Percentiles rank a stretch among this genome's conserved stretches.
phyloP scores from a whole-genome alignment of 768 basidiomycete genomes.

The Lactarius sp. region DNA sequence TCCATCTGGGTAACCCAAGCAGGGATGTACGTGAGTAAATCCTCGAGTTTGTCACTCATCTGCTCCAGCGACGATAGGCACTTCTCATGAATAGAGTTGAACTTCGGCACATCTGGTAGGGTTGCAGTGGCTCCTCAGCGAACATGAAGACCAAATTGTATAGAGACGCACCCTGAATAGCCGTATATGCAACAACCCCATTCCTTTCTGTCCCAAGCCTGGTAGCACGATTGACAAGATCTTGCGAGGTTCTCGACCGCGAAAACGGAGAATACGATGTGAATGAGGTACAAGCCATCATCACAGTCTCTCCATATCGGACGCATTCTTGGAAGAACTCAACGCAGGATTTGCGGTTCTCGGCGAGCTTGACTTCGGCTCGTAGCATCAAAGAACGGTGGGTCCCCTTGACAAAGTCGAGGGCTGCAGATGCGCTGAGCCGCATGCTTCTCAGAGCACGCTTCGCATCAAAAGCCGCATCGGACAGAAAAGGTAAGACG shows the following conservation, averaged over 20 bases:
- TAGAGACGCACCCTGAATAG: background rate
- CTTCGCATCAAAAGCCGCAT: background rate
- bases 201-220: background rate
- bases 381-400: background rate
- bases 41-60: background rate
- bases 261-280: background rate
- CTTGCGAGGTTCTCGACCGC: background rate
- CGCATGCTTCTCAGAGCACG: background rate
- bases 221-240: background rate
- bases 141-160: background rate
- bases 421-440: background rate
- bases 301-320: background rate
- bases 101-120: background rate
- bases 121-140: background rate
- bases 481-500: background rate
- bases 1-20: background rate
- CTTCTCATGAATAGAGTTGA: background rate
- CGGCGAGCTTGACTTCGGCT: background rate
- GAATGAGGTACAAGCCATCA: background rate
- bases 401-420: background rate
- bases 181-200: background rate
- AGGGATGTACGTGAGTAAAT: background rate
- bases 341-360: background rate
- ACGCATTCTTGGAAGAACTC: background rate
- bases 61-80: background rate